phyloP scores from a whole-genome alignment of 2,329 filamentous ascomycete genomes.

The Orbilia blumenaviensis region DNA sequence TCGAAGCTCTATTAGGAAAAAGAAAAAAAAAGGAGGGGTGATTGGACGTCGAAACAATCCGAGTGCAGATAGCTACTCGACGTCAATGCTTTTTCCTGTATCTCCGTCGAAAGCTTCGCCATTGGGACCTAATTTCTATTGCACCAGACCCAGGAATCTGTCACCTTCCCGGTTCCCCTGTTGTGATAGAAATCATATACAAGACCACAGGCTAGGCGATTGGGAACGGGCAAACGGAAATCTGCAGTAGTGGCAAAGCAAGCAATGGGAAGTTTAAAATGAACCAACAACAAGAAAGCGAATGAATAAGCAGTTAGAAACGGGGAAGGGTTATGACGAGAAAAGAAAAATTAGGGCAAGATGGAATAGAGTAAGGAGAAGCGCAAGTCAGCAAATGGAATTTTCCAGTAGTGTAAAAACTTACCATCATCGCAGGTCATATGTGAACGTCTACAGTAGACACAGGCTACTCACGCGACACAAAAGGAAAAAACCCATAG shows the following conservation, averaged over 20 bases:
- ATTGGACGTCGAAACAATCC: conserved; percentile 57
- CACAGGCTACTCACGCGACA: conserved; percentile 73
- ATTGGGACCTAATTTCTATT: conserved; percentile 28
- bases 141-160: conserved; percentile 26
- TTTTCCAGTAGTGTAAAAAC: conserved; percentile 14
- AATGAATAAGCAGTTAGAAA: conserved; percentile 6
- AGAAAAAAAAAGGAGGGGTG: conserved; percentile 43
- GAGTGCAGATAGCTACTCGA: neutral
- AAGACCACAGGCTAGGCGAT: conserved; percentile 18
- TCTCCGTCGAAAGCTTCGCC: conserved; percentile 25
- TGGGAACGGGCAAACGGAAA: conserved; percentile 42
- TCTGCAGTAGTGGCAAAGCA: conserved; percentile 53
- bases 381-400: neutral
- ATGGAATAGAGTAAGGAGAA: neutral
- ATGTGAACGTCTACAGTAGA: conserved; percentile 91
- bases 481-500: conserved; percentile 54
- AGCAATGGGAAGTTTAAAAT: conserved; percentile 58
- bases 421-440: conserved; percentile 78
- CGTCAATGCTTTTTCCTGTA: conserved; percentile 40
- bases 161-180: conserved; percentile 53
- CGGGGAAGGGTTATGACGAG: neutral
- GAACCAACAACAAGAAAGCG: no score
- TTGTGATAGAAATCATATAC: conserved; percentile 25
- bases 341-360: no score
- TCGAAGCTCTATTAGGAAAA: conserved; percentile 31